Base-by-base conservation (phyloP, 2,329 filamentous ascomycete genomes). In the Colletotrichum incanum region DNA sequence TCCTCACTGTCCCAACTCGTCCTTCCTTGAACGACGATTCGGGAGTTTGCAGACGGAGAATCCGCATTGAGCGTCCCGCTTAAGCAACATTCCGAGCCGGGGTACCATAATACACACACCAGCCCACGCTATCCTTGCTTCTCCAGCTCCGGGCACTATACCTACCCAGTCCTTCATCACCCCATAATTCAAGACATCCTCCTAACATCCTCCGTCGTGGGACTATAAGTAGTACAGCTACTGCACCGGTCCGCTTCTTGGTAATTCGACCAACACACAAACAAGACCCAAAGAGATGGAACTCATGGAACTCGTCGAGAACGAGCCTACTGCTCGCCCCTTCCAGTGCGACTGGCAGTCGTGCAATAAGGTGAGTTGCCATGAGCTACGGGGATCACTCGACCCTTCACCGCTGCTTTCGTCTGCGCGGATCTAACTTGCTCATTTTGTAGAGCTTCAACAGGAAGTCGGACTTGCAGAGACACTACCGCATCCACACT, bases 401-500 rank as follows among this genome's bases (percentile, higher is more conserved):
- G 64, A 61, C 39, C 31, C 14, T 1, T 1, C 1, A 28, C 45
- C 37, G n/a, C 34, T 52, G 49, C 23, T 37, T 37, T 23, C 26
- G 37, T 67, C 31, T 43, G 43, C 50, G n/a, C 54, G 50, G 67
- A n/a, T 59, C 72, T 74, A 58, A 77, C 66, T 64, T 61, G 54
- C 31, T 64, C 39, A 67, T 76, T 74, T 65, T 43, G n/a, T 75
- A 93, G 91, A 91, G 89, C 82, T 93, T 93, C 84, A 93, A 93
- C 81, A 87, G 91, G 77, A 93, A 93, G 80, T 93, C 91, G 23
- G 91, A 93, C 76, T 83, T 93, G 72, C 90, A 92, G 77, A 87
- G 91, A 78, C 91, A 93, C 78, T 92, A 92, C 78, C 87, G 91
- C 74, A 93, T 93, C 77, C 91, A 93, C 81, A 93, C 91, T 65